A percentile compares a stretch with the other conserved stretches of the same genome.
Conservation (phyloP, 805 yeast genomes). For the Priceomyces fermenticarens region DNA sequence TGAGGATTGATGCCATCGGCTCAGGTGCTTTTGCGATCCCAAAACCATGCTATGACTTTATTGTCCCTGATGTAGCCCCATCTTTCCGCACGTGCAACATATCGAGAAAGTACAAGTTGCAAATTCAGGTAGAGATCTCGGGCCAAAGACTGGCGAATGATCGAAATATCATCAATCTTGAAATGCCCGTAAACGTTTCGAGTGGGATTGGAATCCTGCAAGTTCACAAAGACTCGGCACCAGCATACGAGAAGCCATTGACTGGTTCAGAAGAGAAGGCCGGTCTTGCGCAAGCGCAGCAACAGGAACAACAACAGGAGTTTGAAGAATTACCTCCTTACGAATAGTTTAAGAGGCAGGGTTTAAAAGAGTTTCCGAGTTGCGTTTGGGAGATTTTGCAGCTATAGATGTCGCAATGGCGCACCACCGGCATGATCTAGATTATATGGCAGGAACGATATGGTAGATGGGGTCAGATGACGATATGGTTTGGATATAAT, state of each 20-base stretch:
- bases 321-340: conserved; percentile 28
- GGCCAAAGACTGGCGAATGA: conserved; percentile 21
- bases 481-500: too few species aligned
- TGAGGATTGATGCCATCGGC: conserved; percentile 29
- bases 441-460: too few species aligned
- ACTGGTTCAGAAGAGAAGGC: not conserved
- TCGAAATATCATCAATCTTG: conserved; percentile 27
- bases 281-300: too few species aligned
- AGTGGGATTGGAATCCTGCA: conserved; percentile 30
- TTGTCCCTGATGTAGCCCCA: conserved; percentile 52
- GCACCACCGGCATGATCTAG: too few species aligned
- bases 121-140: conserved; percentile 22
- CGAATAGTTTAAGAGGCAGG: conserved; percentile 34
- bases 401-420: too few species aligned
- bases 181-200: conserved; percentile 28
- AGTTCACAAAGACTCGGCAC: not conserved
- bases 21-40: conserved; percentile 47
- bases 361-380: too few species aligned
- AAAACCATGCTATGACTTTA: conserved; percentile 26
- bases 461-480: too few species aligned
- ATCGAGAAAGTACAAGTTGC: conserved; percentile 27
- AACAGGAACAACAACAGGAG: too few species aligned
- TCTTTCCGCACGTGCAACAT: conserved; percentile 57
- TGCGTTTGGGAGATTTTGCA: too few species aligned
- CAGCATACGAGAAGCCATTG: too few species aligned